Conservation (phyloP, 2,329 filamentous ascomycete species). For the Raffaelea ambrosiae region DNA sequence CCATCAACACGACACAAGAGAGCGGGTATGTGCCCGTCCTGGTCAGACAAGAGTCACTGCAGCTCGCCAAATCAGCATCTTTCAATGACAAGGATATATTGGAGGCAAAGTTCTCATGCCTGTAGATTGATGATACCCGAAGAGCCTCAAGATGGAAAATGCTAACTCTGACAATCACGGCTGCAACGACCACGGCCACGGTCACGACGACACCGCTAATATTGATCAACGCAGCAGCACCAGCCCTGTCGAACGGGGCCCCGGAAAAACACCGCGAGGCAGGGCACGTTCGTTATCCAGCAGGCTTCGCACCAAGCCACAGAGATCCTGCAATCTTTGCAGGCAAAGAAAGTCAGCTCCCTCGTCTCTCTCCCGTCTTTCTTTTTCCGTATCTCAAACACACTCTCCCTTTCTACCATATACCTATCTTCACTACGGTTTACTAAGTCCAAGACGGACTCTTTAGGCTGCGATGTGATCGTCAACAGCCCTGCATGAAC, state of each 20-base stretch:
- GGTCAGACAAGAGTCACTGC: too few relatives aligned
- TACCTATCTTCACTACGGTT: too few relatives aligned
- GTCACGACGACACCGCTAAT: background rate
- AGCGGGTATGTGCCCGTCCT: too few relatives aligned
- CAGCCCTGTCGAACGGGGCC: conserved; percentile 1
- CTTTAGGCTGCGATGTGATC: conserved; percentile 2
- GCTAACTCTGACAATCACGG: too few relatives aligned
- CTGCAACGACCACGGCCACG: background rate
- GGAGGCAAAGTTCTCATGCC: too few relatives aligned
- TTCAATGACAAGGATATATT: background rate
- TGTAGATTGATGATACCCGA: too few relatives aligned
- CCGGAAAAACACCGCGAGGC: conserved; percentile 3
- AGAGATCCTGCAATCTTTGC: conserved; percentile 26
- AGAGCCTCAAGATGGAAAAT: background rate
- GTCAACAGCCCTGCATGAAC: conserved; percentile 2
- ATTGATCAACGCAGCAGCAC: background rate
- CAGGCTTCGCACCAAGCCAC: conserved; percentile 23
- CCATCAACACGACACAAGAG: too few relatives aligned
- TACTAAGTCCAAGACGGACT: too few relatives aligned
- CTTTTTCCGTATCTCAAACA: too few relatives aligned
- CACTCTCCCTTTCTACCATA: too few relatives aligned
- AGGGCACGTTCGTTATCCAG: conserved; percentile 9
- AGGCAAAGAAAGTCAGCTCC: conserved; percentile 25
- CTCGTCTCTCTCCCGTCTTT: background rate
- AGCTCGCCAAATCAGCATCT: background rate